Evolutionary conservation across 1,284 basidiomycete genomes (phyloP).

Genomic region (Naganishia liquefaciens): DNA sequence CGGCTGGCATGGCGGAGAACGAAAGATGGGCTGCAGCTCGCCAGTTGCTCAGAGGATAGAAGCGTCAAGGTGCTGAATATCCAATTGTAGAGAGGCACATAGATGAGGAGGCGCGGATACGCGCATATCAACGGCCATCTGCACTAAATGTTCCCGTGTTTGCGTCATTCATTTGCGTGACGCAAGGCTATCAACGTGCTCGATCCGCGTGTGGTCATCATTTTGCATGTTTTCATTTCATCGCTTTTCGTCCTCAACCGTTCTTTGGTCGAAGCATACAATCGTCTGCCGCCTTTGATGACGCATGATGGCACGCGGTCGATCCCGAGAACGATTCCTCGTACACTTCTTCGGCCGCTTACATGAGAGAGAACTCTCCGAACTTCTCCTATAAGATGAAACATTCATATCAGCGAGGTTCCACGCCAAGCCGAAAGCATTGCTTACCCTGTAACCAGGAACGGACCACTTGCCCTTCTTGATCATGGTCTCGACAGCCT

Average conservation of each 20-base stretch:
- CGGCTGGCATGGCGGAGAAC: conserved; percentile 47
- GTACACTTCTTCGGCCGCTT: conserved; percentile 46
- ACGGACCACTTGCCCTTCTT: conserved; percentile 99
- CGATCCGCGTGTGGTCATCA: not conserved
- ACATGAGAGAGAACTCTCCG: conserved; percentile 85
- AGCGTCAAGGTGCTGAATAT: conserved; percentile 47
- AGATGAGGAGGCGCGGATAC: too few species aligned
- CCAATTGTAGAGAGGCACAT: conserved; percentile 6
- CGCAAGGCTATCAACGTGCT: too few species aligned
- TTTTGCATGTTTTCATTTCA: conserved; percentile 27
- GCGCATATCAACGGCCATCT: not conserved
- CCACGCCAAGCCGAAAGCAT: not conserved
- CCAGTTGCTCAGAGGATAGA: conserved; percentile 54
- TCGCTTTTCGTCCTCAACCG: not conserved
- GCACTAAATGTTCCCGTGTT: not conserved
- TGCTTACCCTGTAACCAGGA: conserved; percentile 68
- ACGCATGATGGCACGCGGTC: not conserved
- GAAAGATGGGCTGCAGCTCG: conserved; percentile 41
- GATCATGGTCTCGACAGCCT: conserved; percentile 95
- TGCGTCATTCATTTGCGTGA: not conserved
- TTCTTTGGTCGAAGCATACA: not conserved
- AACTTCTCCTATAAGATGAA: conserved; percentile 78
- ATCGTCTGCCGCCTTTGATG: not conserved
- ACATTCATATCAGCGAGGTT: conserved; percentile 55
- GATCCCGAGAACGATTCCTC: not conserved